Percentiles rank a stretch among this genome's conserved stretches.
These are phyloP conservation scores for Aspergillus incahuasiensis DNA, from an alignment of 495 filamentous ascomycete species.

Conservation along the genomic window DNA sequence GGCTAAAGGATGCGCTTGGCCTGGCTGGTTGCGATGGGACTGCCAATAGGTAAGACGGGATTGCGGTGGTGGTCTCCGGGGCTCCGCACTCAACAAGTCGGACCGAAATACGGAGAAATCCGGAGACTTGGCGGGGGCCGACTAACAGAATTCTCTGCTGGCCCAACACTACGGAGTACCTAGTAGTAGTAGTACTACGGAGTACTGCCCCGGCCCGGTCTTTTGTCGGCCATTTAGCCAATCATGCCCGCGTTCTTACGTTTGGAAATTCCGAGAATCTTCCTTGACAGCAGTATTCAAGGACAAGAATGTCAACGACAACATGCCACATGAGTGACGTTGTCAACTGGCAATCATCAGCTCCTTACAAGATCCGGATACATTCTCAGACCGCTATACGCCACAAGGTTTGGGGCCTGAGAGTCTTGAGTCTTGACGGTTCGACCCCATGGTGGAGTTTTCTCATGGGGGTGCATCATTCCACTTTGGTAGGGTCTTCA, in stretches of 20 bases:
- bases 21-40: neutral
- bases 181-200: no score
- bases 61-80: neutral
- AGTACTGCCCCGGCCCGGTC: neutral
- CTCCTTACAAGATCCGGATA: neutral
- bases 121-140: slow-evolving; percentile 1
- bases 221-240: neutral
- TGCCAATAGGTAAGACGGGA: neutral
- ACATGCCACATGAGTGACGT: no score
- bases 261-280: neutral
- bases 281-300: neutral
- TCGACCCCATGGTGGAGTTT: neutral
- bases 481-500: neutral
- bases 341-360: no score
- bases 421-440: no score
- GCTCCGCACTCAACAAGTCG: neutral
- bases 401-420: neutral
- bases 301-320: neutral
- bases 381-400: neutral
- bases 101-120: slow-evolving; percentile 8
- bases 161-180: no score
- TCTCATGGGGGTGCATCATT: neutral
- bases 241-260: neutral
- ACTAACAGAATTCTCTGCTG: neutral
- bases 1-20: neutral